Evolutionary conservation across 768 basidiomycete genomes (phyloP).

Genomic region (Symmetrospora coprosmae): DNA sequence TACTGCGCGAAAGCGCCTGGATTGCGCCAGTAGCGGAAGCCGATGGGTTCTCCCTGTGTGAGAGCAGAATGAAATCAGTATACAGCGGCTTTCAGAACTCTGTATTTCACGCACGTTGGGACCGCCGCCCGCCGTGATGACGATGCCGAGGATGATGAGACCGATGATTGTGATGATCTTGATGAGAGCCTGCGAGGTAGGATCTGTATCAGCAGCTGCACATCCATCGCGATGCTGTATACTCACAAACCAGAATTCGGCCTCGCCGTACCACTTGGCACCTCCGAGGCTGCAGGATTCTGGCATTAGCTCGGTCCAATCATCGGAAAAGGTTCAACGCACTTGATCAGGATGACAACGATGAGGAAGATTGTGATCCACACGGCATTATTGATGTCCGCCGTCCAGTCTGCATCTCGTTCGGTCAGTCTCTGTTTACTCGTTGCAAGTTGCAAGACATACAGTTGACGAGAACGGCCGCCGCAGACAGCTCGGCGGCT

Average conservation of each 20-base stretch:
- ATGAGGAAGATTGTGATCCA: constrained; percentile 38
- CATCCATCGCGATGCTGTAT: neutral
- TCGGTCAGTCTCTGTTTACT: neutral
- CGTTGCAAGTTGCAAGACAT: neutral
- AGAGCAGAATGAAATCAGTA: neutral
- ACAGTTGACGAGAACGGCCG: constrained; percentile 51
- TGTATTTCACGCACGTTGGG: too few relatives aligned
- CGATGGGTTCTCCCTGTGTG: constrained; percentile 26
- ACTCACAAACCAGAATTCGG: constrained; percentile 45
- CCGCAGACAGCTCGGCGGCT: constrained; percentile 59
- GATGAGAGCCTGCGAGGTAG: constrained; percentile 31
- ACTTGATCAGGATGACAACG: constrained; percentile 37
- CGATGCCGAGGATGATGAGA: constrained; percentile 25
- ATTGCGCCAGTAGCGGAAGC: constrained; percentile 42
- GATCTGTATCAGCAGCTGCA: neutral
- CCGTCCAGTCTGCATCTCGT: constrained; percentile 46
- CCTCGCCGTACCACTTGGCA: constrained; percentile 30
- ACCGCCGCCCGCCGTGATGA: constrained; percentile 26
- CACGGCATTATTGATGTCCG: constrained; percentile 35
- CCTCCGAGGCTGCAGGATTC: constrained; percentile 22
- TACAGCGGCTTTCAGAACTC: neutral
- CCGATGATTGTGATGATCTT: constrained; percentile 25
- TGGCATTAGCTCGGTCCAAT: constrained; percentile 26
- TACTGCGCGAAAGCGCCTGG: constrained; percentile 76
- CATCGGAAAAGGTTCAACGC: constrained; percentile 43